Percentiles rank a stretch among this genome's conserved stretches.
These are phyloP conservation scores for Eucalyptus erythrocorys DNA, from an alignment of 345 rosid genomes.

Conservation along the genomic window DNA sequence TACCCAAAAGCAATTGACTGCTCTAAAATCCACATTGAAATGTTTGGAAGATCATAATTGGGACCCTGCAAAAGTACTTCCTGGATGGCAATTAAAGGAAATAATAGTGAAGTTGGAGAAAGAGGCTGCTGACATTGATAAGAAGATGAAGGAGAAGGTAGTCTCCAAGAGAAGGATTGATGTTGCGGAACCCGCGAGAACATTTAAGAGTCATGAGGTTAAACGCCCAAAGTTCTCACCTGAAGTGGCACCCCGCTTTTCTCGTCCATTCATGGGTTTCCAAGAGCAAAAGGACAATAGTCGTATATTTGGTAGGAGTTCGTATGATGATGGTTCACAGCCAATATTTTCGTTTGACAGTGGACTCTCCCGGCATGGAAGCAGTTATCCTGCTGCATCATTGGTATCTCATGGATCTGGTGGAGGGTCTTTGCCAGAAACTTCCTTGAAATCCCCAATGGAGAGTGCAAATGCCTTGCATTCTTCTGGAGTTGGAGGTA, in stretches of 20 bases:
- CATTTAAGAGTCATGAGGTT: slow-evolving; percentile 19
- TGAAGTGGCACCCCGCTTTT: slow-evolving; percentile 5
- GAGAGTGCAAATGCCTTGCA: neutral
- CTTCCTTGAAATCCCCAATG: neutral
- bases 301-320: slow-evolving; percentile 6
- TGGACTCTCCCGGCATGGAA: slow-evolving; percentile 31
- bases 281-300: slow-evolving; percentile 20
- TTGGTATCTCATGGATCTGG: slow-evolving; percentile 20
- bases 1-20: slow-evolving; percentile 29
- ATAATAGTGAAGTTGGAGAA: slow-evolving; percentile 34
- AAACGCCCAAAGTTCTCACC: slow-evolving; percentile 31
- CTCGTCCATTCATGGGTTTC: slow-evolving; percentile 17
- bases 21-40: slow-evolving; percentile 31
- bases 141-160: slow-evolving; percentile 16
- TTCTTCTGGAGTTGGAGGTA: neutral
- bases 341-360: slow-evolving; percentile 1
- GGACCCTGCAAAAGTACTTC: slow-evolving; percentile 35
- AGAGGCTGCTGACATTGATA: slow-evolving; percentile 28
- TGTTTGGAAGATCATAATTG: slow-evolving; percentile 42
- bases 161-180: slow-evolving; percentile 27
- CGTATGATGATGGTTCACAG: slow-evolving; percentile 1
- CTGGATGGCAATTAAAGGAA: slow-evolving; percentile 45
- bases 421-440: slow-evolving; percentile 20
- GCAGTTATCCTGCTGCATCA: slow-evolving; percentile 19
- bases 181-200: slow-evolving; percentile 12